A percentile compares a stretch with the other conserved stretches of the same genome.
Conservation (phyloP, 352 stramenopile species). For the Phytophthora nicotianae region DNA sequence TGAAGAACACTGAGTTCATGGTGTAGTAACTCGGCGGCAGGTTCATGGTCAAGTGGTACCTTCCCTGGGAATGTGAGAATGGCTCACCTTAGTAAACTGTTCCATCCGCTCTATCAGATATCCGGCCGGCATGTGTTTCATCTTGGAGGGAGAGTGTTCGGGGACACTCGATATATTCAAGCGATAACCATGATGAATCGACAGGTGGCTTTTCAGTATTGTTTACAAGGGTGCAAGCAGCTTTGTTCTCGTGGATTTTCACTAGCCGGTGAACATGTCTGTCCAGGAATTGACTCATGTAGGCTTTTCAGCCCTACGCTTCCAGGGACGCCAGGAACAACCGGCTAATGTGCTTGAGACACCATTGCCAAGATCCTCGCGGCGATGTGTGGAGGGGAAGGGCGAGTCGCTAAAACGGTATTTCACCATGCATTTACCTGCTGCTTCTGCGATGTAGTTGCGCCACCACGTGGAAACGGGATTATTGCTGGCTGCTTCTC, state of each 20-base stretch:
- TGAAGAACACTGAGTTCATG: constrained; percentile 16
- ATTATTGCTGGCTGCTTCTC: constrained; percentile 13
- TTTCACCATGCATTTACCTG: constrained; percentile 12
- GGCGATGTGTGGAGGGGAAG: constrained; percentile 29
- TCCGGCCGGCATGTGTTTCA: constrained; percentile 24
- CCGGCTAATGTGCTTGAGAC: constrained; percentile 18
- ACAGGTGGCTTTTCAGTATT: constrained; percentile 1
- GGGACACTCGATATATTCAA: constrained; percentile 11
- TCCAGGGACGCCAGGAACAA: constrained; percentile 8
- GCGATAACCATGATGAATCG: constrained; percentile 22
- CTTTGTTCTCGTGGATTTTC: constrained; percentile 12
- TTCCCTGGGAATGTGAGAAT: constrained; percentile 18
- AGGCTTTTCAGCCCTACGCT: constrained; percentile 2
- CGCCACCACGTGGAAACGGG: background rate
- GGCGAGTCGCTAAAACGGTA: constrained; percentile 18
- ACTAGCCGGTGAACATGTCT: constrained; percentile 15
- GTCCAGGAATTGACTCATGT: background rate
- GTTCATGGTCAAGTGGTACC: constrained; percentile 5
- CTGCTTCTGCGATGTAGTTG: constrained; percentile 22
- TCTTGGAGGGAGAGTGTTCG: constrained; percentile 15
- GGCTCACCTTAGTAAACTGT: background rate
- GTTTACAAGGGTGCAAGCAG: constrained; percentile 1
- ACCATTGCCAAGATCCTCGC: constrained; percentile 9
- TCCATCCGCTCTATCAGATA: constrained; percentile 21
- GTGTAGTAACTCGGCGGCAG: constrained; percentile 14